phyloP scores from a whole-genome alignment of 352 stramenopile species.

The Phytophthora constricta region DNA sequence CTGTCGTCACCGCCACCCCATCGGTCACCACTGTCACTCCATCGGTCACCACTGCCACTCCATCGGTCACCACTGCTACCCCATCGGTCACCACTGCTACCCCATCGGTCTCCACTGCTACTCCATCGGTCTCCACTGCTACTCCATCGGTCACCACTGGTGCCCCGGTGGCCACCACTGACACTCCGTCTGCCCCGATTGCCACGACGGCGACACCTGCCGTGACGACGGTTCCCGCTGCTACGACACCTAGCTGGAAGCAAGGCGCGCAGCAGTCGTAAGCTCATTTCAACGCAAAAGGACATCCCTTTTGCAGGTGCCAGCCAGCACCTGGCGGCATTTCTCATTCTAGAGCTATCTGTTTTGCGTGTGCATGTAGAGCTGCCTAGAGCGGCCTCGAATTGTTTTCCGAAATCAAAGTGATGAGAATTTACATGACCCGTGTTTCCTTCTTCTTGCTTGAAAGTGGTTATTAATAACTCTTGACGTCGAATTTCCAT shows the following conservation, averaged over 20 bases:
- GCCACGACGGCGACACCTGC: not conserved
- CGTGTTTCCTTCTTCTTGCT: no score
- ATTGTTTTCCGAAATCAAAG: not conserved
- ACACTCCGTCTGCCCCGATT: slow-evolving; percentile 3
- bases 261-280: slow-evolving; percentile 20
- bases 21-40: not conserved
- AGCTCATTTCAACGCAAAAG: slow-evolving; percentile 6
- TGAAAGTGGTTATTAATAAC: no score
- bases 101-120: not conserved
- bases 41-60: not conserved
- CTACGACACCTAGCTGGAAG: not conserved
- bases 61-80: slow-evolving; percentile 1
- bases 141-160: not conserved
- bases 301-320: not conserved
- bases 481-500: no score
- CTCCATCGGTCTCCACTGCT: not conserved
- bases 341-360: slow-evolving; percentile 34
- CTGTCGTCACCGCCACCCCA: slow-evolving; percentile 4
- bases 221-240: not conserved
- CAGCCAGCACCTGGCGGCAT: not conserved
- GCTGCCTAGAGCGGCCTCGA: no score
- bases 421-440: not conserved
- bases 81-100: slow-evolving; percentile 3
- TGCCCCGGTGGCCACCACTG: slow-evolving; percentile 5
- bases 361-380: slow-evolving; percentile 4